phyloP scores from a whole-genome alignment of 1,284 basidiomycete species.

The Moniliella sp. region DNA sequence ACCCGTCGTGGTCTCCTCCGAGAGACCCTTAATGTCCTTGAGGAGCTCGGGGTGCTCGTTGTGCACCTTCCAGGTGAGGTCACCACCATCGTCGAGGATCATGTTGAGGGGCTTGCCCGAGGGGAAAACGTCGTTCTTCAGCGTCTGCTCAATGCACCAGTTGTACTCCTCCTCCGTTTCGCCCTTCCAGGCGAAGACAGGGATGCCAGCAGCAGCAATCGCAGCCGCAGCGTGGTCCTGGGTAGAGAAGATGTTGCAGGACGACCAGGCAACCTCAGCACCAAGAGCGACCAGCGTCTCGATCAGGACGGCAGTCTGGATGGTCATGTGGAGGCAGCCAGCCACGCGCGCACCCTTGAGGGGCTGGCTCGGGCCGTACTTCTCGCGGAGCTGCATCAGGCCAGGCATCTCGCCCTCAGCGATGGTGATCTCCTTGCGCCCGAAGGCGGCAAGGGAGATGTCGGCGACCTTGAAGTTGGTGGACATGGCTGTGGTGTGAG shows the following conservation, averaged over 20 bases:
- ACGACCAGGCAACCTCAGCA: conserved; percentile 96
- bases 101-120: conserved; percentile 71
- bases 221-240: conserved; percentile 92
- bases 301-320: conserved; percentile 48
- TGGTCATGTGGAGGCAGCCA: conserved; percentile 54
- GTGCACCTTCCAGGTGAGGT: conserved; percentile 82
- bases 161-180: conserved; percentile 96
- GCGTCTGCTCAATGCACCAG: conserved; percentile 83
- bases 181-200: conserved; percentile 98
- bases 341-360: conserved; percentile 87
- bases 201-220: conserved; percentile 90
- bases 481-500: no score
- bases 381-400: conserved; percentile 27
- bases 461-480: conserved; percentile 51
- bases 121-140: conserved; percentile 59
- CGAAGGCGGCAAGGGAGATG: conserved; percentile 81
- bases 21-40: conserved; percentile 50
- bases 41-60: conserved; percentile 45
- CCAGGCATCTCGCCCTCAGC: conserved; percentile 45
- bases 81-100: conserved; percentile 98
- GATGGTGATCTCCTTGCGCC: conserved; percentile 93
- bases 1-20: conserved; percentile 98
- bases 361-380: conserved; percentile 64
- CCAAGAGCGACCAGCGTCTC: conserved; percentile 58
- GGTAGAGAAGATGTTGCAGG: conserved; percentile 99